These are phyloP conservation scores for Flaveria sonorensis DNA, from an alignment of 129 eudicot genomes.

Conservation along the genomic window DNA sequence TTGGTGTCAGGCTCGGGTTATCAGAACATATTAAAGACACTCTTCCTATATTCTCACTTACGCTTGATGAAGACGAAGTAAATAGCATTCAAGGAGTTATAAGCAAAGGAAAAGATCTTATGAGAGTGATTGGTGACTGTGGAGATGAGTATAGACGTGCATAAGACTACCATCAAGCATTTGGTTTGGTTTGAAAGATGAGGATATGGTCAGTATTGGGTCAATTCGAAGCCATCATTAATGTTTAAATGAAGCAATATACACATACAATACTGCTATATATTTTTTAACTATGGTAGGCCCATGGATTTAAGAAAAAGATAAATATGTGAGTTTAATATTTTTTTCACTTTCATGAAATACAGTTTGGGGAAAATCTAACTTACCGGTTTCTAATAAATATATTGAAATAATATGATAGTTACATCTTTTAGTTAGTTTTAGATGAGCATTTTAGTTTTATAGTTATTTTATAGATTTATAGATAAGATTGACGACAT, in stretches of 20 bases:
- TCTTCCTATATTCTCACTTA: constrained; percentile 69
- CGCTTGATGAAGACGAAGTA: constrained; percentile 79
- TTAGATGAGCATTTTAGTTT: no score
- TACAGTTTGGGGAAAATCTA: background rate
- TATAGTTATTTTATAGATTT: no score
- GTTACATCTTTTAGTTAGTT: no score
- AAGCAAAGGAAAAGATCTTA: constrained; percentile 78
- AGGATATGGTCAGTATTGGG: constrained; percentile 13
- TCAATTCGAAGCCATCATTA: constrained; percentile 11
- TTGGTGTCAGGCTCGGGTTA: constrained; percentile 91
- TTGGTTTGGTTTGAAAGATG: constrained; percentile 1
- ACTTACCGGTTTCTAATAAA: no score
- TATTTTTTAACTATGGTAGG: constrained; percentile 1
- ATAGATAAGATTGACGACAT: no score
- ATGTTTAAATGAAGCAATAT: constrained; percentile 5
- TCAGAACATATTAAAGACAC: constrained; percentile 84
- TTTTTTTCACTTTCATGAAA: background rate
- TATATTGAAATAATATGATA: no score
- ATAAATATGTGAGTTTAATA: background rate
- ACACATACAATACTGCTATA: constrained; percentile 14
- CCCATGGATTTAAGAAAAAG: constrained; percentile 13
- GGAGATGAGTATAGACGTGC: constrained; percentile 95
- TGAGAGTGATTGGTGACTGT: constrained; percentile 86
- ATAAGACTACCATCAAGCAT: constrained; percentile 22
- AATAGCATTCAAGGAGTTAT: constrained; percentile 60